phyloP scores from a whole-genome alignment of 2,329 filamentous ascomycete genomes.

The Phyllosticta citriasiana region DNA sequence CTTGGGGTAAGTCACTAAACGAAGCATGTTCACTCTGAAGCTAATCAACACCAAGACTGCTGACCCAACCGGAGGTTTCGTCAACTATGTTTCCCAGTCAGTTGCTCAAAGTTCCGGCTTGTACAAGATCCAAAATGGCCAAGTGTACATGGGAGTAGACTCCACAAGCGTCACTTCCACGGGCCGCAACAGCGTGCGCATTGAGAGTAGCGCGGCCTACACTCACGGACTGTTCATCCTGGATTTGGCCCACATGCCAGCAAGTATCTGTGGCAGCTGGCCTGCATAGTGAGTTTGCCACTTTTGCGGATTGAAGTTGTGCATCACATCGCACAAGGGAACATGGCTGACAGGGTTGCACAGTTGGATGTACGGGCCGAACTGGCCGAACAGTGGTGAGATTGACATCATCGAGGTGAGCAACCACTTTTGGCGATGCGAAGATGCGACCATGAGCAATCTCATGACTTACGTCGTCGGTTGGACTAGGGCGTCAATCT shows the following conservation, averaged over 20 bases:
- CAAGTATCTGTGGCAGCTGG: slow-evolving; percentile 25
- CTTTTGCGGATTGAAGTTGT: not conserved
- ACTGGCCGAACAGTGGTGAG: slow-evolving; percentile 31
- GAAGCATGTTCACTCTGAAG: not conserved
- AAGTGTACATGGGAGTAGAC: slow-evolving; percentile 32
- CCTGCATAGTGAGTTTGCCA: slow-evolving; percentile 25
- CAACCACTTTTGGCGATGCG: not conserved
- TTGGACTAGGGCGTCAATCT: slow-evolving; percentile 26
- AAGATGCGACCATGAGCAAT: slow-evolving; percentile 16
- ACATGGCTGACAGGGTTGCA: not conserved
- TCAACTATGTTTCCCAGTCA: slow-evolving; percentile 25
- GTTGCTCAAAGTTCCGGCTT: slow-evolving; percentile 25
- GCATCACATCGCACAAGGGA: not conserved
- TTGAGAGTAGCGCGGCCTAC: slow-evolving; percentile 28
- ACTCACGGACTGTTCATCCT: slow-evolving; percentile 29
- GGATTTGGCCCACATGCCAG: slow-evolving; percentile 30
- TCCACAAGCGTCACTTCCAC: slow-evolving; percentile 18
- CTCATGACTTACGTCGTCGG: not conserved
- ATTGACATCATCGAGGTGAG: slow-evolving; percentile 18
- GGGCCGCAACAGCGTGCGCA: slow-evolving; percentile 27
- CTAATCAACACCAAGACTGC: slow-evolving; percentile 16
- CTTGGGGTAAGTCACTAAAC: slow-evolving; percentile 14
- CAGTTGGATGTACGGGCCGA: slow-evolving; percentile 30
- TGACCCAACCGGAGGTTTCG: slow-evolving; percentile 29
- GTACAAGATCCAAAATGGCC: slow-evolving; percentile 21